phyloP scores from a whole-genome alignment of 345 rosid species.

The Clarkia xantiana region DNA sequence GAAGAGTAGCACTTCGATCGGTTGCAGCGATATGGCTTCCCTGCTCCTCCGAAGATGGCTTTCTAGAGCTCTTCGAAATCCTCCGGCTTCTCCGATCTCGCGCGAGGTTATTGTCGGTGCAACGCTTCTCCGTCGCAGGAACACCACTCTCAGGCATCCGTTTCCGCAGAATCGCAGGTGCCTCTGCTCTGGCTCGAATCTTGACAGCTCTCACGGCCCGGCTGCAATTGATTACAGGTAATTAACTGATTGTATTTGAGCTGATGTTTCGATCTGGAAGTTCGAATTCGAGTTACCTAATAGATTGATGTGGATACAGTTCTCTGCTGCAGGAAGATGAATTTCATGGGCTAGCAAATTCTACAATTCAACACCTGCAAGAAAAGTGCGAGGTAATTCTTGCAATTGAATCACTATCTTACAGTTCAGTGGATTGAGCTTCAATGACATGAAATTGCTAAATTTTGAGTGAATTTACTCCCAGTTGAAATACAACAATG shows the following conservation, averaged over 20 bases:
- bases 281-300: constrained; percentile 2
- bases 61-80: constrained; percentile 13
- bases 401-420: not conserved
- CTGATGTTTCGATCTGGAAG: not conserved
- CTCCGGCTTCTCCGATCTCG: constrained; percentile 1
- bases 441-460: too few species aligned
- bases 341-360: constrained; percentile 64
- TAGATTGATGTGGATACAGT: constrained; percentile 35
- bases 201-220: constrained; percentile 26
- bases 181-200: constrained; percentile 31
- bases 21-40: constrained; percentile 22
- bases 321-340: constrained; percentile 71
- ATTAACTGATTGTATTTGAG: not conserved
- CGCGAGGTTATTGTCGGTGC: not conserved
- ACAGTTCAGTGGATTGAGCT: too few species aligned
- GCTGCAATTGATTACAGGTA: constrained; percentile 42
- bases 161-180: constrained; percentile 15
- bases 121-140: not conserved
- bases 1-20: not conserved
- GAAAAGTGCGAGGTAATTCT: constrained; percentile 63
- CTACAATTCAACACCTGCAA: constrained; percentile 55
- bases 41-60: constrained; percentile 21
- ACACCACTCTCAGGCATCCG: not conserved
- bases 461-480: too few species aligned
- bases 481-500: too few species aligned